phyloP scores from a whole-genome alignment of 495 filamentous ascomycete genomes.

The Chaetomium cochliodes region DNA sequence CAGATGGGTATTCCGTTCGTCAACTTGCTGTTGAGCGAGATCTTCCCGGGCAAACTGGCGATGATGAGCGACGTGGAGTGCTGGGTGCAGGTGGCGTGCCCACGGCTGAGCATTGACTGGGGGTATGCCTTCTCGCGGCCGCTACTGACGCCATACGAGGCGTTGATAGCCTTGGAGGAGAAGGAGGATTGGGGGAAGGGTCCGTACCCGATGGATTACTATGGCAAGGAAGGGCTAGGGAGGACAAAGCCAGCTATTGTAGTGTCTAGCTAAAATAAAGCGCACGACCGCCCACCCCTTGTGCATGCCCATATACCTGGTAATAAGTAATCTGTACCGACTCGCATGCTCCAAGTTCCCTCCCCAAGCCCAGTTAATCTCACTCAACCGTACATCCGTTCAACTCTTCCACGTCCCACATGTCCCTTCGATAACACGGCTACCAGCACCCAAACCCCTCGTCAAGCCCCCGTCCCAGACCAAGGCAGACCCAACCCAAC shows the following conservation, averaged over 20 bases:
- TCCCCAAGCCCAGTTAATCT: no score
- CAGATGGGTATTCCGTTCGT: conserved; percentile 71
- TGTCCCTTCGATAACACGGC: no score
- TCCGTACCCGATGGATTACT: conserved; percentile 98
- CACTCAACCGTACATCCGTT: no score
- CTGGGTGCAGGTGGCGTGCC: conserved; percentile 98
- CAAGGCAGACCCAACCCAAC: no score
- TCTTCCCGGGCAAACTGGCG: conserved; percentile 91
- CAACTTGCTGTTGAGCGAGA: conserved; percentile 83
- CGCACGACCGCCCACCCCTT: neutral
- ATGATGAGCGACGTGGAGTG: conserved; percentile 91
- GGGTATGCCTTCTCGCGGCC: conserved; percentile 92
- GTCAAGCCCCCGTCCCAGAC: no score
- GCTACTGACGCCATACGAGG: conserved; percentile 91
- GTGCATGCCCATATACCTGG: neutral
- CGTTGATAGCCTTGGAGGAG: conserved; percentile 78
- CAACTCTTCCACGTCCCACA: no score
- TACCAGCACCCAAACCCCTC: no score
- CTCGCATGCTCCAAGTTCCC: neutral
- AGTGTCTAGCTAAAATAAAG: neutral
- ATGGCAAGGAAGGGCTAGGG: conserved; percentile 87
- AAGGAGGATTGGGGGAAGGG: conserved; percentile 73
- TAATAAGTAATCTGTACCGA: neutral
- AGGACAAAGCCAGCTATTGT: conserved; percentile 59
- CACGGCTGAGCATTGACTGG: conserved; percentile 94